Conservation (phyloP, 2,329 filamentous ascomycete species). For the Xylaria sp. region DNA sequence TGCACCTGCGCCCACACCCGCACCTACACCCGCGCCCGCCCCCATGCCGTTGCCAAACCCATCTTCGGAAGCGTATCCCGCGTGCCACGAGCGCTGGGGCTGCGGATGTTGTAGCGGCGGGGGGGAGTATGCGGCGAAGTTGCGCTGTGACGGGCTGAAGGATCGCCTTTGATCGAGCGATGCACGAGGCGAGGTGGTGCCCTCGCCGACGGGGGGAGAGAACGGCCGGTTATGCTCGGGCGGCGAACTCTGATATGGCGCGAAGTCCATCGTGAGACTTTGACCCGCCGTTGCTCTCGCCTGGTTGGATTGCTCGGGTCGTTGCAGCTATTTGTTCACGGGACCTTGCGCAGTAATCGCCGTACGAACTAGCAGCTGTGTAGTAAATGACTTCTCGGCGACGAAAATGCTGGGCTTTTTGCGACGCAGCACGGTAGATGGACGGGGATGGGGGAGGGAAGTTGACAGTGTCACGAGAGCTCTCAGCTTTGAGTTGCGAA, state of each 20-base stretch:
- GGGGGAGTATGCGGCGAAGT: conserved; percentile 58
- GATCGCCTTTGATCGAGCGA: conserved; percentile 67
- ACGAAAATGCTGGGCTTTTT: background rate
- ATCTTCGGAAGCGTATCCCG: conserved; percentile 46
- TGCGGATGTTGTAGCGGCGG: conserved; percentile 65
- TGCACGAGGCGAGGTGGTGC: conserved; percentile 62
- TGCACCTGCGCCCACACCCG: conserved; percentile 18
- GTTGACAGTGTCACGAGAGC: conserved; percentile 7
- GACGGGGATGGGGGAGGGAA: background rate
- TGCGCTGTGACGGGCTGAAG: conserved; percentile 57
- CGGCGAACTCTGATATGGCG: conserved; percentile 92
- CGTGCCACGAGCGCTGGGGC: conserved; percentile 67
- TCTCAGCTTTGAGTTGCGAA: conserved; percentile 8
- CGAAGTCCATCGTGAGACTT: conserved; percentile 80
- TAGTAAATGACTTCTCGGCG: background rate
- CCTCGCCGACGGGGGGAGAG: conserved; percentile 70
- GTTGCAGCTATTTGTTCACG: conserved; percentile 1
- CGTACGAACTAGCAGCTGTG: background rate
- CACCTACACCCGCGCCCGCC: conserved; percentile 32
- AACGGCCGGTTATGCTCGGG: conserved; percentile 85
- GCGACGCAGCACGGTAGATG: background rate
- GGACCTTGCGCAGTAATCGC: background rate
- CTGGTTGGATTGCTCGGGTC: background rate
- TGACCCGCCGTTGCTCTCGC: background rate
- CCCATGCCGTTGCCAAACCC: conserved; percentile 38